A percentile compares a stretch with the other conserved stretches of the same genome.
These are phyloP conservation scores for Uronychia setigera DNA, from an alignment of 73 alveolate genomes.

Conservation along the genomic window DNA sequence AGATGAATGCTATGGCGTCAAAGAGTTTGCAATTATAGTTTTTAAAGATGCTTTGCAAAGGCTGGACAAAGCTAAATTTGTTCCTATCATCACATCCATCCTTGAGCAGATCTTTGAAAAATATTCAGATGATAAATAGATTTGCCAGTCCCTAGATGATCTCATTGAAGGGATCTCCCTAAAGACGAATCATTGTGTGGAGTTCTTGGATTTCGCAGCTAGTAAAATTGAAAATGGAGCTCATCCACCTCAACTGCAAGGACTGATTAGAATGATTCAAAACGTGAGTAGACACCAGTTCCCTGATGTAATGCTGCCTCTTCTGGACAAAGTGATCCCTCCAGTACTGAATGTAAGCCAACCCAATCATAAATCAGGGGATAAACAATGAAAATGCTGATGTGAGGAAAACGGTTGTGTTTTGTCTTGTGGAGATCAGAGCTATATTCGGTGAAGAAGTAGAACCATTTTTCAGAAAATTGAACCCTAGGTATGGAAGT, in stretches of 20 bases:
- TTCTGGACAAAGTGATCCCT: too few relatives aligned
- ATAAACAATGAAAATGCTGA: too few relatives aligned
- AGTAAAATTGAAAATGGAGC: neutral
- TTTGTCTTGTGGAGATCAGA: too few relatives aligned
- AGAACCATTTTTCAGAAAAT: too few relatives aligned
- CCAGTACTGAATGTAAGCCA: too few relatives aligned
- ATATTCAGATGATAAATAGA: neutral
- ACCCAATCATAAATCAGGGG: too few relatives aligned
- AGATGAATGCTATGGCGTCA: neutral
- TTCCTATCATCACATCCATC: neutral
- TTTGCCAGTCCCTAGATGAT: neutral
- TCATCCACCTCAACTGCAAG: neutral
- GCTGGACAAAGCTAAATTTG: neutral
- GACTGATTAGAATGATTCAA: neutral
- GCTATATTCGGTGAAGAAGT: too few relatives aligned
- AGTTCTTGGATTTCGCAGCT: neutral
- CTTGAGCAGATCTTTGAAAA: neutral
- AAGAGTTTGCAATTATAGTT: neutral
- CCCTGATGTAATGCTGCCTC: too few relatives aligned
- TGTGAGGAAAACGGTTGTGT: too few relatives aligned
- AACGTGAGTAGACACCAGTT: too few relatives aligned
- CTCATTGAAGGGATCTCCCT: neutral
- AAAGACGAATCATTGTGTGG: neutral
- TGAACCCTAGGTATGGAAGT: too few relatives aligned
- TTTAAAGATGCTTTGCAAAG: neutral